A percentile compares a stretch with the other conserved stretches of the same genome.
Evolutionary conservation across 306 rosid species (phyloP).

Genomic region (Vigna reflexopilosa): DNA sequence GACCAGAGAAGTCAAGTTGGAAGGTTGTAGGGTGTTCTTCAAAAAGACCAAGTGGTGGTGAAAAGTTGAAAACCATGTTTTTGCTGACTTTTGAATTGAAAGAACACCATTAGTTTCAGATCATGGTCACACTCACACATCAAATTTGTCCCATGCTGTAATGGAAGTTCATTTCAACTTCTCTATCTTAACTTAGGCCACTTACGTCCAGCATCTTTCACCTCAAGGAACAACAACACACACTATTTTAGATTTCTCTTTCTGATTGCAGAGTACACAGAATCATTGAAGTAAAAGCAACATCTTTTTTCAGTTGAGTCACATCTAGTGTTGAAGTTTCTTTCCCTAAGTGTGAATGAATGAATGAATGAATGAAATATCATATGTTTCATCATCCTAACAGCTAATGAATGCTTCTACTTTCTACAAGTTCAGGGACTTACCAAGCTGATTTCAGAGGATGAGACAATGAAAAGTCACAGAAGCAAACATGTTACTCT

Average conservation of each 20-base stretch:
- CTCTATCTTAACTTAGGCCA: slow-evolving; percentile 10
- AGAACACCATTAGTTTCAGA: slow-evolving; percentile 23
- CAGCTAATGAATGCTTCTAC: background rate
- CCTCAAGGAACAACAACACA: slow-evolving; percentile 10
- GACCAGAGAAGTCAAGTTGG: slow-evolving; percentile 22
- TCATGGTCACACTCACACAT: background rate
- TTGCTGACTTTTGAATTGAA: slow-evolving; percentile 40
- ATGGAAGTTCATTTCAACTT: slow-evolving; percentile 36
- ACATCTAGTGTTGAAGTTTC: slow-evolving; percentile 27
- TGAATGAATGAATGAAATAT: slow-evolving; percentile 16
- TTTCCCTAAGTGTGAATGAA: background rate
- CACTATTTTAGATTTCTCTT: slow-evolving; percentile 10
- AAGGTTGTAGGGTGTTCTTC: slow-evolving; percentile 30
- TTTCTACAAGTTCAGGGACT: slow-evolving; percentile 16
- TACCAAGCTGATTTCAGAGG: slow-evolving; percentile 1
- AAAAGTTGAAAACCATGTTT: slow-evolving; percentile 23
- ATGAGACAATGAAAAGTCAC: slow-evolving; percentile 7
- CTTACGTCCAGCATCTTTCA: slow-evolving; percentile 35
- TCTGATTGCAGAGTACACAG: slow-evolving; percentile 1
- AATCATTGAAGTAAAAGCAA: slow-evolving; percentile 43
- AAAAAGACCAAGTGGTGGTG: slow-evolving; percentile 13
- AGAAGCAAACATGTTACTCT: background rate
- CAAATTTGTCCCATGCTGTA: slow-evolving; percentile 41
- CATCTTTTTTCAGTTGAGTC: slow-evolving; percentile 45
- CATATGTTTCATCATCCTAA: slow-evolving; percentile 4